A percentile compares a stretch with the other conserved stretches of the same genome.
Conservation (phyloP, 208 protist species). For the Balamuthia mandrillaris region DNA sequence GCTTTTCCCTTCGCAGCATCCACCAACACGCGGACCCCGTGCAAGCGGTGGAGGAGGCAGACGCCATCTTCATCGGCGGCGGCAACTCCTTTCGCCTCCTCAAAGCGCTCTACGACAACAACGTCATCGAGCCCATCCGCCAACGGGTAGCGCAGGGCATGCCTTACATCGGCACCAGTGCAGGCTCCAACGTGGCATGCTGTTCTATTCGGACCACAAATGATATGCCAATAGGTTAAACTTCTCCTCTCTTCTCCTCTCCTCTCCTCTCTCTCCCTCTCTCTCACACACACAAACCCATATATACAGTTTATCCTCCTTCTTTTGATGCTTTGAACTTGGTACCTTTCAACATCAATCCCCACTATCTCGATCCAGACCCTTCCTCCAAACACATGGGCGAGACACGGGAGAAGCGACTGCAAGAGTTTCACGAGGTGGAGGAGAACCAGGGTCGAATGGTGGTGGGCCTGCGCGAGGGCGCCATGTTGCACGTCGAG, state of each 20-base stretch:
- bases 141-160: conserved; percentile 5
- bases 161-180: conserved; percentile 29
- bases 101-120: conserved; percentile 11
- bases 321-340: conserved; percentile 33
- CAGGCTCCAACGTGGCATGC: conserved; percentile 38
- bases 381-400: conserved; percentile 1
- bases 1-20: neutral
- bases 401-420: neutral
- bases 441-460: neutral
- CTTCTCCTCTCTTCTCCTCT: too few relatives aligned
- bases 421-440: conserved; percentile 39
- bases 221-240: conserved; percentile 52
- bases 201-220: conserved; percentile 20
- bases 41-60: neutral
- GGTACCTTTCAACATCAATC: conserved; percentile 38
- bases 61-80: conserved; percentile 30
- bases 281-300: too few relatives aligned
- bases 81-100: conserved; percentile 43
- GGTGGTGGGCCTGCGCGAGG: neutral
- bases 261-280: too few relatives aligned
- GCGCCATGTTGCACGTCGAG: neutral
- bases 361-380: conserved; percentile 22
- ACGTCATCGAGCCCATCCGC: neutral
- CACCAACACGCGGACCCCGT: neutral
- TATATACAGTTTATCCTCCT: conserved; percentile 26